phyloP scores from a whole-genome alignment of 2,329 filamentous ascomycete genomes.

The Penicillium fuscoglaucum region DNA sequence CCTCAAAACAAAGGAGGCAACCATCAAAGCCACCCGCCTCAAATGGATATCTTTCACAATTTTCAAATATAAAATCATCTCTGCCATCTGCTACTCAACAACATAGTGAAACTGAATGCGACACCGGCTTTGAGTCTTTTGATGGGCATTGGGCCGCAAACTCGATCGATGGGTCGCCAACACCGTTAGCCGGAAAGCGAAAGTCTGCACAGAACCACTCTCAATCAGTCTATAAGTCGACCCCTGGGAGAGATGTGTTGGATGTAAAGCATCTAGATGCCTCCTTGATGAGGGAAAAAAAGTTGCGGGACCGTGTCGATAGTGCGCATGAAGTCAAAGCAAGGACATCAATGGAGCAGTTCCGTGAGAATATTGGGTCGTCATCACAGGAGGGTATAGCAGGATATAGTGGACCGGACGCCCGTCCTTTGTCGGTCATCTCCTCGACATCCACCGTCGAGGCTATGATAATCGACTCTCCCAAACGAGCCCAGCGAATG shows the following conservation, averaged over 20 bases:
- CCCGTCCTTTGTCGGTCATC: constrained; percentile 49
- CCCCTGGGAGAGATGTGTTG: constrained; percentile 4
- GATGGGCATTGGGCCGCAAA: constrained; percentile 58
- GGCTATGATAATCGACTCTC: constrained; percentile 55
- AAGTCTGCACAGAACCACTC: constrained; percentile 8
- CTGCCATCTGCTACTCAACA: constrained; percentile 15
- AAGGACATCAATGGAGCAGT: constrained; percentile 48
- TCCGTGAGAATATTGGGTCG: constrained; percentile 54
- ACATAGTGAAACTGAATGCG: constrained; percentile 26
- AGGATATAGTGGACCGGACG: constrained; percentile 30
- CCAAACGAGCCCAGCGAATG: constrained; percentile 46
- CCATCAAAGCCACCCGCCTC: constrained; percentile 28
- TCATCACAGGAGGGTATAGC: constrained; percentile 37
- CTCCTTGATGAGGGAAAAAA: constrained; percentile 30
- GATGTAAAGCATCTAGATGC: constrained; percentile 24
- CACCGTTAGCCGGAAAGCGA: constrained; percentile 14
- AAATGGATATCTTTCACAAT: constrained; percentile 43
- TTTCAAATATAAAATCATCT: constrained; percentile 11
- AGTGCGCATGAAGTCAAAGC: constrained; percentile 28
- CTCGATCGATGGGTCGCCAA: constrained; percentile 18
- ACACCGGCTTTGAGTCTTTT: constrained; percentile 54
- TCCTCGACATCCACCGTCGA: constrained; percentile 58
- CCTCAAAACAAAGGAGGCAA: constrained; percentile 17
- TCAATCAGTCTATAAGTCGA: not conserved
- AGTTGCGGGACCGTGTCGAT: constrained; percentile 36